Evolutionary conservation across 140 eudicot species (phyloP).

Genomic region (Cichorium intybus): DNA sequence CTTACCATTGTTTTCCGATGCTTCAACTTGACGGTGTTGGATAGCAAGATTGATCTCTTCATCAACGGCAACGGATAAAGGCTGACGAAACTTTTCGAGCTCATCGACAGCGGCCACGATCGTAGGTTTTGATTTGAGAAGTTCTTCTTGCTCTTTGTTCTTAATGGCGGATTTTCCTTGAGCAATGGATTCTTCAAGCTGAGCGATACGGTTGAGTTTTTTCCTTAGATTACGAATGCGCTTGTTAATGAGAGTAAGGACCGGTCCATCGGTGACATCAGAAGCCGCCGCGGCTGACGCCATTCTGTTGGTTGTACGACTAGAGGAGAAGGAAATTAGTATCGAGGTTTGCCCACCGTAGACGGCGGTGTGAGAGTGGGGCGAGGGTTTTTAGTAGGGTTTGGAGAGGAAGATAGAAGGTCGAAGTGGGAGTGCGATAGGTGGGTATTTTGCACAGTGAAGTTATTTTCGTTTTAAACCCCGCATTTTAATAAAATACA

Average conservation of each 20-base stretch:
- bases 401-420: constrained; percentile 17
- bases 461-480: background rate
- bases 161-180: constrained; percentile 62
- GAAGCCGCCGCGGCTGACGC: constrained; percentile 47
- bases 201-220: constrained; percentile 75
- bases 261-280: constrained; percentile 72
- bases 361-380: constrained; percentile 35
- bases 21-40: background rate
- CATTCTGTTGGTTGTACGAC: constrained; percentile 12
- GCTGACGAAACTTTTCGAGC: constrained; percentile 81
- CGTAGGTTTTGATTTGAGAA: constrained; percentile 56
- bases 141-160: constrained; percentile 78
- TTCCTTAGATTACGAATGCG: constrained; percentile 90
- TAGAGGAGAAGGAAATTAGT: background rate
- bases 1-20: constrained; percentile 11
- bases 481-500: background rate
- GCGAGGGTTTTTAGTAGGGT: constrained; percentile 37
- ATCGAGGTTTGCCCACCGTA: constrained; percentile 29
- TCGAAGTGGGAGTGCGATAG: background rate
- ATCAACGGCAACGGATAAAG: constrained; percentile 55
- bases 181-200: constrained; percentile 65
- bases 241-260: constrained; percentile 73
- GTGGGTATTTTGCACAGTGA: too few species aligned
- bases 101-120: constrained; percentile 71
- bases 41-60: constrained; percentile 53